Evolutionary conservation across 2,329 filamentous ascomycete species (phyloP).

Genomic region (Paecilomyces fulvus): DNA sequence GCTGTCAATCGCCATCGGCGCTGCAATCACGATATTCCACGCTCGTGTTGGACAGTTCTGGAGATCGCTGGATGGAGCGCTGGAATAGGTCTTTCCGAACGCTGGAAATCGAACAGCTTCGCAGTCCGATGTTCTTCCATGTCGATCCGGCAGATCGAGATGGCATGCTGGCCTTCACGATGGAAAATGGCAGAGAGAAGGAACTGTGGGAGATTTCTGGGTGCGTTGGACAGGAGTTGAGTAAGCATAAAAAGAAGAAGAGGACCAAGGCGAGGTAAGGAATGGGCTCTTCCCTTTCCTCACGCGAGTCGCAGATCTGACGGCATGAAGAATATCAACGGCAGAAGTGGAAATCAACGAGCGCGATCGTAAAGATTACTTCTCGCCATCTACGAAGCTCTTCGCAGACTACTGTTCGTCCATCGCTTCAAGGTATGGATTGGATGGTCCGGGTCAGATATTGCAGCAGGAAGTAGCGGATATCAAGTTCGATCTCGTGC

Average conservation of each 20-base stretch:
- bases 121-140: conserved; percentile 79
- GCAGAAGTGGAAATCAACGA: conserved; percentile 51
- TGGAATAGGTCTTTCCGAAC: conserved; percentile 64
- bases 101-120: conserved; percentile 61
- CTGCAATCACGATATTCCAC: conserved; percentile 32
- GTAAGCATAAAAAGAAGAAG: conserved; percentile 65
- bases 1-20: conserved; percentile 15
- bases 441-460: conserved; percentile 47
- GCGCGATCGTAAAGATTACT: conserved; percentile 61
- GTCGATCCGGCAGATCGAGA: conserved; percentile 68
- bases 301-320: not conserved
- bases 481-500: conserved; percentile 50
- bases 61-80: conserved; percentile 56
- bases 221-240: conserved; percentile 70
- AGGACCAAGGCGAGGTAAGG: conserved; percentile 37
- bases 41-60: conserved; percentile 59
- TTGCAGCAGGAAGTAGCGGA: conserved; percentile 52
- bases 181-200: conserved; percentile 49
- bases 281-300: conserved; percentile 9
- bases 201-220: conserved; percentile 64
- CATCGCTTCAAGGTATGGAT: conserved; percentile 49
- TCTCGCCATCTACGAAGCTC: conserved; percentile 53
- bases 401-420: conserved; percentile 56
- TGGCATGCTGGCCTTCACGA: conserved; percentile 60
- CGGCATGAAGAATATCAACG: conserved; percentile 22